Evolutionary conservation across 2,329 filamentous ascomycete genomes (phyloP), one percentile per base, ranked within the genome.

Genomic region (Fusarium udum): DNA sequence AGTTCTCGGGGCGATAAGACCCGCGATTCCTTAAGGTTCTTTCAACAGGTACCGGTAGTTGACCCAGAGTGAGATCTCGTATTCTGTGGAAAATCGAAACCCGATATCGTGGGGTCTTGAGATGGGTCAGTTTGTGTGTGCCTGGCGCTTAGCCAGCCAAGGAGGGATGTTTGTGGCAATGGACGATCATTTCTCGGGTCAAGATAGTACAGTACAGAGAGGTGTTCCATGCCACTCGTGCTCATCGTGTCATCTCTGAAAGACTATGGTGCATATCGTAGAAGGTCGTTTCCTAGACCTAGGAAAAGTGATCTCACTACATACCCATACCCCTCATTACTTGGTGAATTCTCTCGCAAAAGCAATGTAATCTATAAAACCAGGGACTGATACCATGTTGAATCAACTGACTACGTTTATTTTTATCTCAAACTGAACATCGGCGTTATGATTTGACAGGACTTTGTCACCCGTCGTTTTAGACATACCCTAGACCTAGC

Each of bases 1-100:
- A 64, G 58, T 61, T 74, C 40, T 74, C 71, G 58, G 71, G 40
- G 55, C 57, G 71, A 52, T 59, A 49, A 70, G 46, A 60, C 65
- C 51, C 40, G 61, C 26, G 52, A 32, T 57, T 31, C 36, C 60
- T 15, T 51, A 24, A 22, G 53, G 31, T 24, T 55, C 32, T 40
- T 42, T 16, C 31, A 51, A 20, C 36, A 49, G 42, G n/a, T 26
- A 42, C 43, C 43, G 43, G 31, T 46, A 36, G 49, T 46, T 73
- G 43, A 57, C 26, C 49, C 34, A 62, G 52, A 58, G 40, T 45
- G 62, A 62, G 34, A 45, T 40, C 52, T 39, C 40, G 16, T 43
- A 52, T 14, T 37, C 37, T 37, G 39, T 36, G 36, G 51, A 52
- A 49, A 48, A 36, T 46, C 40, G 45, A 36, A 26, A 31, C 49